Evolutionary conservation across 2,329 filamentous ascomycete species (phyloP).

Genomic region (Bisporella sp.): DNA sequence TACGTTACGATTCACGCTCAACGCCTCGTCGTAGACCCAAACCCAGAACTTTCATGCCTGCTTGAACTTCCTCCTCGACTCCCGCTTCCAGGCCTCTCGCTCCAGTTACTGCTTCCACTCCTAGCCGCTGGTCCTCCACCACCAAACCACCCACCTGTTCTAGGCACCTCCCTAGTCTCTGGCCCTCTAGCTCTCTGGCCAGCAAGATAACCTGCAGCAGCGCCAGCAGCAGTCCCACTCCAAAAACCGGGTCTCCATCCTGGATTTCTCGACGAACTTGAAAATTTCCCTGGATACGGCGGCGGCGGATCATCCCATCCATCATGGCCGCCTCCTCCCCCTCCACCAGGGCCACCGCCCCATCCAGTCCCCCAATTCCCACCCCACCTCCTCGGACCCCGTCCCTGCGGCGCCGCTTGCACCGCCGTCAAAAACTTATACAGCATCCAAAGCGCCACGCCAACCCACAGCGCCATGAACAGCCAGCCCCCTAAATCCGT

Average conservation of each 20-base stretch:
- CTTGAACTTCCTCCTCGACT: constrained; percentile 26
- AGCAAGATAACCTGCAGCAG: constrained; percentile 61
- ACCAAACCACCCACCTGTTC: constrained; percentile 14
- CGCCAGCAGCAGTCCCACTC: constrained; percentile 54
- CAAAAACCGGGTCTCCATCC: constrained; percentile 70
- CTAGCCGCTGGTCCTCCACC: constrained; percentile 6
- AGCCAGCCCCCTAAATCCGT: constrained; percentile 34
- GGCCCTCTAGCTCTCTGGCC: constrained; percentile 40
- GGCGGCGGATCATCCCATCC: constrained; percentile 23
- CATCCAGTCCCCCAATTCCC: constrained; percentile 27
- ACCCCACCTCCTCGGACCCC: constrained; percentile 26
- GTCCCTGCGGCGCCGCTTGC: not conserved
- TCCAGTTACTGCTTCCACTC: constrained; percentile 25
- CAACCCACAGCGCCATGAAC: constrained; percentile 57
- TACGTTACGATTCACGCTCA: constrained; percentile 22
- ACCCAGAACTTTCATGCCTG: constrained; percentile 63
- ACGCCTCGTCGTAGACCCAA: constrained; percentile 60
- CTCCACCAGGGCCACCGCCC: constrained; percentile 26
- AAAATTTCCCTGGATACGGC: constrained; percentile 22
- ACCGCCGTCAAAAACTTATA: constrained; percentile 28
- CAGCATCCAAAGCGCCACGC: constrained; percentile 53
- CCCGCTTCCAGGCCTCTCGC: constrained; percentile 7
- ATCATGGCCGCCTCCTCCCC: constrained; percentile 33
- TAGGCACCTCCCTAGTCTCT: constrained; percentile 12
- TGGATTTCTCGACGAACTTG: constrained; percentile 11